Evolutionary conservation across 352 stramenopile species (phyloP), one percentile per base, ranked within the genome.

Genomic region (Globisporangium iwayamae): DNA sequence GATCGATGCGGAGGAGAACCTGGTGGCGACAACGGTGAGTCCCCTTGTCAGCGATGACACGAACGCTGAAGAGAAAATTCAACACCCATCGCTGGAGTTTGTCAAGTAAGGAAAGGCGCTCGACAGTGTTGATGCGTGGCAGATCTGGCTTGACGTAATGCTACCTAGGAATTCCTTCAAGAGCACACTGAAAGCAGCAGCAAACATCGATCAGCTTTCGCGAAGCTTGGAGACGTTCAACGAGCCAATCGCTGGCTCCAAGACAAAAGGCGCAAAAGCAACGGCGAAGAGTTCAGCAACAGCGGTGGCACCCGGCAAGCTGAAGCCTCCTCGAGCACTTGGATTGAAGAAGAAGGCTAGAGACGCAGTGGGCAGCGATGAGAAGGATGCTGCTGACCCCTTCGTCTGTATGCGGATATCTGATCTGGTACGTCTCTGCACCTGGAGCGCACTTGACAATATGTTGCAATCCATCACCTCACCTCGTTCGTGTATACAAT

Each of bases 351-450:
- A 48, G 30, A 65, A 57, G 51, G 64, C 34, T 13, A 51, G 36
- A 56, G 63, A 45, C 8, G 22, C 30, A n/a, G 22, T 25, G 0
- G 5, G 11, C 5, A 7, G 3, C 7, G 25, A 2, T 20, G 41
- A 41, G 3, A 38, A 18, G 13, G 20, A 32, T 7, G 30, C n/a
- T 30, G 57, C 70, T 1, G 74, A 85, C 53, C 74, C 67, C 22
- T 73, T 79, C 56, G 45, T 79, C 28, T 82, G 64, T 56, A 62
- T 71, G 60, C 67, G 46, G 43, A 69, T 85, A 0, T 69, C 66
- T 1, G 68, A 75, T 16, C 20, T 84, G 75, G 73, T 79, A 60
- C 13, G 47, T 11, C 7, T 25, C 7, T 41, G 28, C 10, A 39
- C 6, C 13, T 55, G 30, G 25, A 14, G 13, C 32, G 32, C 32